Evolutionary conservation across 192 early-diverging fungal genomes (phyloP).

Genomic region (Spinellus fusiger): DNA sequence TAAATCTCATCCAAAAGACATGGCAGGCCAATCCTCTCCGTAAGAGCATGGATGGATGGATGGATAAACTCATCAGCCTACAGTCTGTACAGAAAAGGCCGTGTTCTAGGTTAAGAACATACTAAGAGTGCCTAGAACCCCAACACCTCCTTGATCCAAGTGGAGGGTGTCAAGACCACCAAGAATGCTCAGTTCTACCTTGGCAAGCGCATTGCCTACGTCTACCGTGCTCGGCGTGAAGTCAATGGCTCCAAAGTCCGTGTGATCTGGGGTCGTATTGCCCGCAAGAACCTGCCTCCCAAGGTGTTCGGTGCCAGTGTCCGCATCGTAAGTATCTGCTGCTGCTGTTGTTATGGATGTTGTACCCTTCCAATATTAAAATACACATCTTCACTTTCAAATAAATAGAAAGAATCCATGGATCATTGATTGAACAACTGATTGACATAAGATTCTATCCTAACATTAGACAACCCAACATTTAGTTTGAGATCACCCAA

Average conservation of each 20-base stretch:
- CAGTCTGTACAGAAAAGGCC: conserved; percentile 96
- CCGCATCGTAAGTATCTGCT: conserved; percentile 71
- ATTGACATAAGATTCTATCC: no score
- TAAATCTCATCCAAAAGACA: no score
- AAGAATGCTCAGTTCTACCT: conserved; percentile 93
- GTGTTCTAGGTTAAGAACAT: conserved; percentile 91
- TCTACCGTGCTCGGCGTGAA: conserved; percentile 90
- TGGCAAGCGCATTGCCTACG: conserved; percentile 92
- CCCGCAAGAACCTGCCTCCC: conserved; percentile 93
- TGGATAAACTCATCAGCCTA: background rate
- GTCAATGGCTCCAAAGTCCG: conserved; percentile 95
- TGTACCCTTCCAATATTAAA: conserved; percentile 79
- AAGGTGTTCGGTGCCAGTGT: conserved; percentile 85
- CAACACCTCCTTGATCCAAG: conserved; percentile 84
- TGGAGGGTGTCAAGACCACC: conserved; percentile 86
- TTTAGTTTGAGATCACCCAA: no score
- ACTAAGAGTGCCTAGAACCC: conserved; percentile 85
- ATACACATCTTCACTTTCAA: background rate
- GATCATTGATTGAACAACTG: background rate
- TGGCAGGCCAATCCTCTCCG: background rate
- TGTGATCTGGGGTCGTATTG: no score
- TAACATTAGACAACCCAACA: no score
- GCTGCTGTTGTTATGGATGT: conserved; percentile 57
- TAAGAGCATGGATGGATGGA: background rate
- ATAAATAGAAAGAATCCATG: background rate